phyloP scores from a whole-genome alignment of 2,329 filamentous ascomycete species.

The Clathrospora elynae region DNA sequence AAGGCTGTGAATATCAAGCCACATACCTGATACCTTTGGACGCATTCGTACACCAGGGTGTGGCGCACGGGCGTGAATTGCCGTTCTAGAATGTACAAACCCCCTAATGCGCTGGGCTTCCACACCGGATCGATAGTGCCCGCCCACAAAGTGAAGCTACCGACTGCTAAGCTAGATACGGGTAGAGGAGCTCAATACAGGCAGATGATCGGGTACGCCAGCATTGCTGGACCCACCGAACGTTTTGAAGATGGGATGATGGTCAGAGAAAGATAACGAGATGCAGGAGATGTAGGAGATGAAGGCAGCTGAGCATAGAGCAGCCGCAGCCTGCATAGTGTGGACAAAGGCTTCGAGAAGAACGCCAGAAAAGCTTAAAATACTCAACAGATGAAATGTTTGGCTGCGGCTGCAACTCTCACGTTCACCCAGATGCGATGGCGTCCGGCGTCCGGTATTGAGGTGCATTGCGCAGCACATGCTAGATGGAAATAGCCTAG shows the following conservation, averaged over 20 bases:
- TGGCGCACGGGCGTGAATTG: conserved; percentile 1
- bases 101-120: conserved; percentile 11
- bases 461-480: conserved; percentile 15
- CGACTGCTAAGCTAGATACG: conserved; percentile 18
- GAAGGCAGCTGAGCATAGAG: conserved; percentile 5
- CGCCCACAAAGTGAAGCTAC: conserved; percentile 26
- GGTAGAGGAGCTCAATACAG: conserved; percentile 16
- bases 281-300: conserved; percentile 1
- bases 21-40: too few species aligned
- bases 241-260: conserved; percentile 20
- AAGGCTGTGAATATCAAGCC: too few species aligned
- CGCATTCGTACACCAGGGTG: too few species aligned
- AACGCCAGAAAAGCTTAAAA: conserved; percentile 14
- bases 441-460: conserved; percentile 4
- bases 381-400: conserved; percentile 7
- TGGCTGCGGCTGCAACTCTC: conserved; percentile 10
- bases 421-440: conserved; percentile 16
- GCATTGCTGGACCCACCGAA: conserved; percentile 29
- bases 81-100: conserved; percentile 19
- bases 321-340: conserved; percentile 2
- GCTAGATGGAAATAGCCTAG: conserved; percentile 6
- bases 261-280: conserved; percentile 7
- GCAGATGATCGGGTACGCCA: conserved; percentile 30
- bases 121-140: conserved; percentile 23
- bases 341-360: conserved; percentile 15